These are phyloP conservation scores for Ricinus communis DNA, from an alignment of 345 rosid genomes.

Conservation along the genomic window DNA sequence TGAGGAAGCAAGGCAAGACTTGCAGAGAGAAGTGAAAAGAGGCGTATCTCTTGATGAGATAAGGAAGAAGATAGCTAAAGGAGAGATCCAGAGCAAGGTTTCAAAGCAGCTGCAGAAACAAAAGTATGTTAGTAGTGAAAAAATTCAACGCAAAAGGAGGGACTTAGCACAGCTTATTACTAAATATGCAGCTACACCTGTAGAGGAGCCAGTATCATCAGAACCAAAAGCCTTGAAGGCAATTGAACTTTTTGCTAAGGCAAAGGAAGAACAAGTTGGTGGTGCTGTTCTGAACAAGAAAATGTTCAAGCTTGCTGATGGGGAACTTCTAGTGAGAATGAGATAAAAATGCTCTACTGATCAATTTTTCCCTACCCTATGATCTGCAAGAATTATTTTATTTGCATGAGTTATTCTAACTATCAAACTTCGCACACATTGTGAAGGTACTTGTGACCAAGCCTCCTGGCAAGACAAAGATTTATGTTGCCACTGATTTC, in stretches of 20 bases:
- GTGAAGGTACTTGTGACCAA: slow-evolving; percentile 75
- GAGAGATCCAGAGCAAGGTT: slow-evolving; percentile 47
- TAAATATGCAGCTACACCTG: slow-evolving; percentile 44
- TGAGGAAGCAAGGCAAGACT: slow-evolving; percentile 65
- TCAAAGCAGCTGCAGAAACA: slow-evolving; percentile 39
- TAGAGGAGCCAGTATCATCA: slow-evolving; percentile 31
- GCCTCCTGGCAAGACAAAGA: slow-evolving; percentile 57
- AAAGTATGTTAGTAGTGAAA: slow-evolving; percentile 43
- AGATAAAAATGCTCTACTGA: slow-evolving; percentile 4
- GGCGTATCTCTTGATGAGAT: slow-evolving; percentile 60
- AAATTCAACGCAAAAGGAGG: slow-evolving; percentile 74
- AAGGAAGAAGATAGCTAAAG: slow-evolving; percentile 50
- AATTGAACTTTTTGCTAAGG: slow-evolving; percentile 61
- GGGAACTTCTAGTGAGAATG: slow-evolving; percentile 71
- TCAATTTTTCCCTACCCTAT: slow-evolving; percentile 3
- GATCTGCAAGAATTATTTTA: slow-evolving; percentile 1
- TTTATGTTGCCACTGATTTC: slow-evolving; percentile 67
- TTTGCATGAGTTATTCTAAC: slow-evolving; percentile 19
- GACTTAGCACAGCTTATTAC: slow-evolving; percentile 64
- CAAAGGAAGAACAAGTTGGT: slow-evolving; percentile 53
- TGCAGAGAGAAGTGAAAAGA: slow-evolving; percentile 56
- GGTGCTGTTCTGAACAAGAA: slow-evolving; percentile 55
- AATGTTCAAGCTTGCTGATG: slow-evolving; percentile 66
- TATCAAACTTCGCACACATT: slow-evolving; percentile 14
- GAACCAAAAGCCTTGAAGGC: slow-evolving; percentile 58